phyloP scores from a whole-genome alignment of 495 filamentous ascomycete genomes.

The Rhypophila decipiens region DNA sequence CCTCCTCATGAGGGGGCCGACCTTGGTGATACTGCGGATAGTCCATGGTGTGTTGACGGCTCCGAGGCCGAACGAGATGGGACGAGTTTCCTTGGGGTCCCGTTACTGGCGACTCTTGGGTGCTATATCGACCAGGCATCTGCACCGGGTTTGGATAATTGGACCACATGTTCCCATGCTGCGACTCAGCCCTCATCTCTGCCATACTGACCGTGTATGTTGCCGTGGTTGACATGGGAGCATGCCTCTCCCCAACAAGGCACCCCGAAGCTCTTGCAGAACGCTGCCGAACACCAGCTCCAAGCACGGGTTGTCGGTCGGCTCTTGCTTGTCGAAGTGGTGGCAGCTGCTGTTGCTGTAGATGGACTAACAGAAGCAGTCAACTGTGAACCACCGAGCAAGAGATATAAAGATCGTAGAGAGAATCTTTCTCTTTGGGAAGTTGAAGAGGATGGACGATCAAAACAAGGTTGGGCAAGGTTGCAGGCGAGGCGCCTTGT shows the following conservation, averaged over 20 bases:
- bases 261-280: constrained; percentile 13
- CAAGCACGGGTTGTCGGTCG: not conserved
- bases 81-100: constrained; percentile 33
- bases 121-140: constrained; percentile 40
- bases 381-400: no score
- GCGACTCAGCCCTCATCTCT: constrained; percentile 48
- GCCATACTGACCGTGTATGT: constrained; percentile 49
- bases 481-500: constrained; percentile 37
- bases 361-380: no score
- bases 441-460: constrained; percentile 23
- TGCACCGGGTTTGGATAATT: constrained; percentile 44
- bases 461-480: constrained; percentile 35
- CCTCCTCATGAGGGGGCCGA: constrained; percentile 38
- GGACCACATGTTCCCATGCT: constrained; percentile 44
- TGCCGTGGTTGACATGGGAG: constrained; percentile 48
- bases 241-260: constrained; percentile 28
- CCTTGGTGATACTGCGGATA: constrained; percentile 38
- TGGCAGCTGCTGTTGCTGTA: not conserved
- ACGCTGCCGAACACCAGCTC: constrained; percentile 1
- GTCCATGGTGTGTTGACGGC: constrained; percentile 27
- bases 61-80: constrained; percentile 39
- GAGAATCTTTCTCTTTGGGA: not conserved
- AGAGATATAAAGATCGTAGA: not conserved
- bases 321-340: constrained; percentile 1
- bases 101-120: constrained; percentile 36